A percentile compares a stretch with the other conserved stretches of the same genome.
Evolutionary conservation across 2,329 filamentous ascomycete genomes (phyloP).

Genomic region (Monosporascus sp.): DNA sequence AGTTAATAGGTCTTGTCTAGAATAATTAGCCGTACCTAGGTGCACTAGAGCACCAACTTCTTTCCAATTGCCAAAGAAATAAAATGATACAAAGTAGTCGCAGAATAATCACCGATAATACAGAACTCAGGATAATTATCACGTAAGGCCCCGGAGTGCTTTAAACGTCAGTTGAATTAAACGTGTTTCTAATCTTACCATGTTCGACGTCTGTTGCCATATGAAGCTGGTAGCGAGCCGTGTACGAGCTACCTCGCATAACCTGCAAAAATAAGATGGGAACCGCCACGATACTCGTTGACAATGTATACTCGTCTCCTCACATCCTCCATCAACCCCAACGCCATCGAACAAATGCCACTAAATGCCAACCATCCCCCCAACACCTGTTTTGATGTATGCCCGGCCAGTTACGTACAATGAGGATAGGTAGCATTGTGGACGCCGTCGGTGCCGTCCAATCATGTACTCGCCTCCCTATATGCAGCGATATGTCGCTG

Average conservation of each 20-base stretch:
- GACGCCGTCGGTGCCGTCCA: conserved; percentile 8
- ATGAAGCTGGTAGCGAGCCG: background rate
- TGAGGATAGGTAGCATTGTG: conserved; percentile 14
- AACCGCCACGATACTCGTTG: background rate
- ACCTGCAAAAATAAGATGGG: background rate
- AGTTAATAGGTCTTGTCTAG: no score
- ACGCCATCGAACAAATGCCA: conserved; percentile 22
- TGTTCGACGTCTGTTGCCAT: no score
- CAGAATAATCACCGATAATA: no score
- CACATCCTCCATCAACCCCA: conserved; percentile 16
- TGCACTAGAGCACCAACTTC: no score
- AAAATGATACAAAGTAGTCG: no score
- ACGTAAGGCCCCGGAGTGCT: no score
- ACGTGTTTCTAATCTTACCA: no score
- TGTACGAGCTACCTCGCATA: background rate
- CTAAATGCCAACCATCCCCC: conserved; percentile 21
- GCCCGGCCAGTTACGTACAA: conserved; percentile 30
- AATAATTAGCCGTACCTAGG: no score
- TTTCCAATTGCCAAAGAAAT: no score
- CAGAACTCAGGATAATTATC: no score
- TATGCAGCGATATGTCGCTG: background rate
- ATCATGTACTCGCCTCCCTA: background rate
- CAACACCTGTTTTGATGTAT: conserved; percentile 45
- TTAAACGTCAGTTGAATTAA: no score
- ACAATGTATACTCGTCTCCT: conserved; percentile 6